Base-by-base conservation (phyloP, 768 basidiomycete genomes). In the Xerocomellus dryophilus region DNA sequence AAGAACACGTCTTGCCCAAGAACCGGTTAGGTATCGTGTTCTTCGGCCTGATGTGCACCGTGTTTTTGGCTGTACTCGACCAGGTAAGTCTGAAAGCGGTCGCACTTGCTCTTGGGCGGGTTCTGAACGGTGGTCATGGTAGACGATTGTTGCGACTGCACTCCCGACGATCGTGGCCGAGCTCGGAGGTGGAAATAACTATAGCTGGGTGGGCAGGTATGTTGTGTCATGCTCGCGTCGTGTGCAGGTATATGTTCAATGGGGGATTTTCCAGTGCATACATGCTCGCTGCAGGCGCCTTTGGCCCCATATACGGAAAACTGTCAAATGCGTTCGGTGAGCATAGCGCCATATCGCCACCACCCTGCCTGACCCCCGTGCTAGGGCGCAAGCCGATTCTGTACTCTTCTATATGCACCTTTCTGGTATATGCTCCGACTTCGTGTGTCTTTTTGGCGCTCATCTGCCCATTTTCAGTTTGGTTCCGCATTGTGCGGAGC, bases 401-500 rank as follows among this genome's bases (percentile, higher is more conserved):
- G 1, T 89, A 85, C 58, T 60, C 80, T 0, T 79, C 79, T 5
- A 88, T 94, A 36, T 7, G 75, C 20, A 67, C 83, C 3, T 94
- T 93, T 68, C 67, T 93, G 71, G 83, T 89, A 62, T 31, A 78
- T 63, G 3, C 2, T n/a, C 25, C 6, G 4, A 11, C 27, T 34
- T 18, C 14, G 10, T 7, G 12, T 35, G 23, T 38, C 15, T 3
- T 42, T 6, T 34, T 14, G 20, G 31, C 47, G 10, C 40, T 61
- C 14, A 60, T 41, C 8, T 20, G 3, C 12, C 18, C 20, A 15
- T 32, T 21, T 20, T 8, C 41, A 88, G 87, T 70, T 90, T 57
- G 89, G 88, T 20, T 90, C 88, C 7, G 89, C 88, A 2, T 71
- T 93, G 50, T 92, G 88, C 60, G 90, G 90, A 12, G 86, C 88